Conservation (phyloP, 2,329 filamentous ascomycete species). For the Sclerotinia sclerotiorum region DNA sequence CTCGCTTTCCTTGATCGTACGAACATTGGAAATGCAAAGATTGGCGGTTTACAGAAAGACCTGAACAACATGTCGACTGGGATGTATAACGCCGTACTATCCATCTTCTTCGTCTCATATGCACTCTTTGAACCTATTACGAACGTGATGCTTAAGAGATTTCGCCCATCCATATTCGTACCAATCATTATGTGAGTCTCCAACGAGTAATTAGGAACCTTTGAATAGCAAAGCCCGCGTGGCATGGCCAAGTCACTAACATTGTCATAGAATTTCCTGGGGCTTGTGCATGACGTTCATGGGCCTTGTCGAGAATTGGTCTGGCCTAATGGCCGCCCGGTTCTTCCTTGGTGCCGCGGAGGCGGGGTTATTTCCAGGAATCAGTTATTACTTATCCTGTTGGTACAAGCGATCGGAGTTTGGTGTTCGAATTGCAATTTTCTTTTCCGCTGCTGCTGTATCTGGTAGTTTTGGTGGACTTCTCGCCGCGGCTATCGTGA, state of each 20-base stretch:
- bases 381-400: conserved; percentile 78
- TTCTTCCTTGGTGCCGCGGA: conserved; percentile 72
- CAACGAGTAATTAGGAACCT: background rate
- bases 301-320: conserved; percentile 39
- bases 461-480: conserved; percentile 77
- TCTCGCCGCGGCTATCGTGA: conserved; percentile 67
- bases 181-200: conserved; percentile 71
- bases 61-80: conserved; percentile 58
- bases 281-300: conserved; percentile 64
- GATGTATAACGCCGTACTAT: conserved; percentile 73
- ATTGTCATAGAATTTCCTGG: conserved; percentile 55
- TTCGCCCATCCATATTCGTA: conserved; percentile 76
- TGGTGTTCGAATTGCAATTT: conserved; percentile 75
- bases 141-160: conserved; percentile 69
- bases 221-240: background rate
- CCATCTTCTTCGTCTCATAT: conserved; percentile 87
- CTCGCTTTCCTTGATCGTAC: conserved; percentile 74
- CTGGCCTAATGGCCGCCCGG: conserved; percentile 39
- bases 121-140: conserved; percentile 74
- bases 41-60: conserved; percentile 59
- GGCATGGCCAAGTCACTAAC: conserved; percentile 11
- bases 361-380: conserved; percentile 72
- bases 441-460: conserved; percentile 80
- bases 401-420: conserved; percentile 83
- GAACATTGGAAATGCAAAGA: conserved; percentile 75